A percentile compares a stretch with the other conserved stretches of the same genome.
phyloP scores from a whole-genome alignment of 2,329 filamentous ascomycete species.

The Emergomyces orientalis region DNA sequence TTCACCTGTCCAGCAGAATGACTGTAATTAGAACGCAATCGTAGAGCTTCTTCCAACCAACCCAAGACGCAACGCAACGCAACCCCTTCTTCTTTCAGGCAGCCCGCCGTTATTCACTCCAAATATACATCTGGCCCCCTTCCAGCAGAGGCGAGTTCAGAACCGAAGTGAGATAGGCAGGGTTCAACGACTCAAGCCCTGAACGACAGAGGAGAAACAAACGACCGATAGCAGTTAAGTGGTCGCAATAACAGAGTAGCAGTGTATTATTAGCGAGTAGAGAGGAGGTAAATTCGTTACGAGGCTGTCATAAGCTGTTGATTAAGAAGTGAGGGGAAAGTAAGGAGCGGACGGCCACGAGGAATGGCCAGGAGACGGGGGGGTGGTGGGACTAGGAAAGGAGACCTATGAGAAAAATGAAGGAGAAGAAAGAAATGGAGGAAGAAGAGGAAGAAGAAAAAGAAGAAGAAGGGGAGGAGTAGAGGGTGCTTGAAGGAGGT shows the following conservation, averaged over 20 bases:
- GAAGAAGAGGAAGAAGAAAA: slow-evolving; percentile 11
- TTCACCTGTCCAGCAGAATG: slow-evolving; percentile 1
- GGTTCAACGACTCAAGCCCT: neutral
- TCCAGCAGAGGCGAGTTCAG: slow-evolving; percentile 8
- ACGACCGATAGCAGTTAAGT: neutral
- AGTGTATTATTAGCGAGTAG: neutral
- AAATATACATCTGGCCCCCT: slow-evolving; percentile 4
- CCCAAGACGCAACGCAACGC: neutral
- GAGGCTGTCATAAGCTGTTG: slow-evolving; percentile 6
- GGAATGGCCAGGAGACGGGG: slow-evolving; percentile 21
- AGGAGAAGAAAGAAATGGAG: slow-evolving; percentile 12
- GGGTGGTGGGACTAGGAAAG: slow-evolving; percentile 8
- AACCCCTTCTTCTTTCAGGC: neutral
- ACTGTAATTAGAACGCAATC: neutral
- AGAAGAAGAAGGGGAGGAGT: slow-evolving; percentile 11
- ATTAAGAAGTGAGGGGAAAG: slow-evolving; percentile 3
- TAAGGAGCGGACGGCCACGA: slow-evolving; percentile 35
- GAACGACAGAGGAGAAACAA: neutral
- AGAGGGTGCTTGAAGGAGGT: slow-evolving; percentile 14
- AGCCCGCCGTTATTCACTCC: slow-evolving; percentile 2
- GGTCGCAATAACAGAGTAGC: neutral
- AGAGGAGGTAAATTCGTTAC: neutral
- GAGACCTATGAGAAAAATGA: slow-evolving; percentile 11
- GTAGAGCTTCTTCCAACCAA: neutral
- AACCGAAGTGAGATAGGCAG: slow-evolving; percentile 4